These are phyloP conservation scores for Tolypocladium tropicale DNA, from an alignment of 2,329 filamentous ascomycete species.

Conservation along the genomic window DNA sequence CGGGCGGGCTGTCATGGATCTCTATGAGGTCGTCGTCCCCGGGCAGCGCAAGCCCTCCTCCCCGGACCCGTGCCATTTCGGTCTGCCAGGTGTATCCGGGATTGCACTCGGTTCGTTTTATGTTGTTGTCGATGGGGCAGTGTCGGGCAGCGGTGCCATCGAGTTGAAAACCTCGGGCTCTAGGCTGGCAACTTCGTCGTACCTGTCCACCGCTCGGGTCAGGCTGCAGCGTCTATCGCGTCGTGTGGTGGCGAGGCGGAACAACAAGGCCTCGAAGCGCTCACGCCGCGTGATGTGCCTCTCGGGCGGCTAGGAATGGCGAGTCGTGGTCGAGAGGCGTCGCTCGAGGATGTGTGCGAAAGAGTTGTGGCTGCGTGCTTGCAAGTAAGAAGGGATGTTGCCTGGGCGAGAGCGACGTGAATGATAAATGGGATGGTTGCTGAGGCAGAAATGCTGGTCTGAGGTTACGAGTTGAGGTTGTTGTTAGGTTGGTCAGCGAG, in stretches of 20 bases:
- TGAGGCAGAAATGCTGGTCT: not conserved
- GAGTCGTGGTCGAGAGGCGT: not conserved
- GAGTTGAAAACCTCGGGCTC: not conserved
- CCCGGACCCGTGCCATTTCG: constrained; percentile 8
- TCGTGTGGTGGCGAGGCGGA: not conserved
- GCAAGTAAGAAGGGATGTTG: not conserved
- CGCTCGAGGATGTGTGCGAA: not conserved
- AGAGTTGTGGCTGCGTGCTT: not conserved
- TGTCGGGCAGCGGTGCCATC: not conserved
- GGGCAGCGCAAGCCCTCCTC: constrained; percentile 4
- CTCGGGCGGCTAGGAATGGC: not conserved
- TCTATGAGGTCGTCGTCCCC: constrained; percentile 24
- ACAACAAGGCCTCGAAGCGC: not conserved
- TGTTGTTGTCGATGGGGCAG: not conserved
- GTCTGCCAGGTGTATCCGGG: not conserved
- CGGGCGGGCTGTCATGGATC: constrained; percentile 13
- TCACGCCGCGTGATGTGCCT: not conserved
- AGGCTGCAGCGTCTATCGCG: not conserved
- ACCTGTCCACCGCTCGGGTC: not conserved
- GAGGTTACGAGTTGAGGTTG: not conserved
- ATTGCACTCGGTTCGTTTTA: not conserved
- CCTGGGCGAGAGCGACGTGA: not conserved
- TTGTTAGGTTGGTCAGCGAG: not conserved
- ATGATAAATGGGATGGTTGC: not conserved
- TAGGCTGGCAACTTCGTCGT: not conserved